Percentiles rank a stretch among this genome's conserved stretches.
phyloP scores from a whole-genome alignment of 2,329 filamentous ascomycete genomes.

The Diaporthe ilicicola region DNA sequence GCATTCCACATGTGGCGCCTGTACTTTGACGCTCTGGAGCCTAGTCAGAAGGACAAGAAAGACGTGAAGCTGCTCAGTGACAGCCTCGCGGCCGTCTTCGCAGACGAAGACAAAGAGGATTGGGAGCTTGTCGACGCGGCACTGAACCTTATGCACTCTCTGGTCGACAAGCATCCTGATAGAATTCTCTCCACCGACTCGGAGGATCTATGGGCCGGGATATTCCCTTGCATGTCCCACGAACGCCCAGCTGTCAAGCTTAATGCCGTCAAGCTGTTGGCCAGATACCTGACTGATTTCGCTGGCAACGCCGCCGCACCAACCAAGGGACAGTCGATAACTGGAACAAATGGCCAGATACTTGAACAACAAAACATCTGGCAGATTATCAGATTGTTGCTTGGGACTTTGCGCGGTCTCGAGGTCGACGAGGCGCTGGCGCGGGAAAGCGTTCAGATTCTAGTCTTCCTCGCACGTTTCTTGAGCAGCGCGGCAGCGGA shows the following conservation, averaged over 20 bases:
- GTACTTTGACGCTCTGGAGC: conserved; percentile 77
- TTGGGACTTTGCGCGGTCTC: conserved; percentile 66
- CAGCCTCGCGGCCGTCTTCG: conserved; percentile 62
- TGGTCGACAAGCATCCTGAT: conserved; percentile 73
- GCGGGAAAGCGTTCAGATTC: conserved; percentile 79
- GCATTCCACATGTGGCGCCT: conserved; percentile 84
- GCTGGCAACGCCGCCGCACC: conserved; percentile 64
- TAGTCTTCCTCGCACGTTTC: conserved; percentile 79
- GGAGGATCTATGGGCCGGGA: conserved; percentile 73
- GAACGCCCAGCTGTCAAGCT: conserved; percentile 79
- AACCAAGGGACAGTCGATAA: conserved; percentile 66
- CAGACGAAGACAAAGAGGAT: conserved; percentile 64
- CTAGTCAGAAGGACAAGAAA: conserved; percentile 67
- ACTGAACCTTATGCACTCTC: conserved; percentile 72
- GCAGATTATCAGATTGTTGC: conserved; percentile 60
- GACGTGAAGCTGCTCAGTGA: conserved; percentile 72
- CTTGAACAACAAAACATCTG: conserved; percentile 72
- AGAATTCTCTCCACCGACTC: conserved; percentile 68
- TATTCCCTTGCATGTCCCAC: conserved; percentile 76
- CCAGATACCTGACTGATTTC: conserved; percentile 82
- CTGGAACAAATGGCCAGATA: conserved; percentile 75
- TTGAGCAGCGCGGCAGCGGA: conserved; percentile 59
- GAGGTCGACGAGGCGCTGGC: conserved; percentile 78
- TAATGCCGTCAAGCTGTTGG: conserved; percentile 76
- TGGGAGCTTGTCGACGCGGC: conserved; percentile 80